Conservation (phyloP, 2,329 filamentous ascomycete species). For the Colletotrichum salicis region DNA sequence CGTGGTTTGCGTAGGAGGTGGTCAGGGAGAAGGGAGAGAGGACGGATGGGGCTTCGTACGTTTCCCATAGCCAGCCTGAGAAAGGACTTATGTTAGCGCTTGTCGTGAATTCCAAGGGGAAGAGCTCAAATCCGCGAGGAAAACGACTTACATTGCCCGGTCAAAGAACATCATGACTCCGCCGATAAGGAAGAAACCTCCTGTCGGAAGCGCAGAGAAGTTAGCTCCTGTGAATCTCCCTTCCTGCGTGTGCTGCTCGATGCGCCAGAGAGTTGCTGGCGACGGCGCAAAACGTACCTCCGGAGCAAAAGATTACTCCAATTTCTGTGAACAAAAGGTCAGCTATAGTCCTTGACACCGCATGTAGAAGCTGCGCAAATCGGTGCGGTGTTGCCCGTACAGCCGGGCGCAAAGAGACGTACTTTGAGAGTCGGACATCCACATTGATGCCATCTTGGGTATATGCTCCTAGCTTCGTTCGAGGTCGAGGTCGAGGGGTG, state of each 20-base stretch:
- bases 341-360: slow-evolving; percentile 39
- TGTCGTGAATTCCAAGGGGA: neutral
- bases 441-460: slow-evolving; percentile 85
- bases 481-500: neutral
- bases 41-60: slow-evolving; percentile 59
- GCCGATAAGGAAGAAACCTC: slow-evolving; percentile 92
- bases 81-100: slow-evolving; percentile 31
- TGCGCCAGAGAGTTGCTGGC: slow-evolving; percentile 38
- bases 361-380: neutral
- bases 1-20: slow-evolving; percentile 28
- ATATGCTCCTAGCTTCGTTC: neutral
- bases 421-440: slow-evolving; percentile 97
- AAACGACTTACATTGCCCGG: slow-evolving; percentile 80
- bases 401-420: slow-evolving; percentile 53
- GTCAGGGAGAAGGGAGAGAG: slow-evolving; percentile 16
- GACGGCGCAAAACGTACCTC: slow-evolving; percentile 73
- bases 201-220: slow-evolving; percentile 55
- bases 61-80: slow-evolving; percentile 96
- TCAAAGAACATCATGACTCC: slow-evolving; percentile 98
- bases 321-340: slow-evolving; percentile 72
- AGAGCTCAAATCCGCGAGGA: too few relatives aligned
- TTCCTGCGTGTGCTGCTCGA: slow-evolving; percentile 10
- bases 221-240: slow-evolving; percentile 13
- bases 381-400: neutral
- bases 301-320: slow-evolving; percentile 96